Evolutionary conservation across 169 alveolate species (phyloP).

Genomic region (Plasmodium cynomolgi): DNA sequence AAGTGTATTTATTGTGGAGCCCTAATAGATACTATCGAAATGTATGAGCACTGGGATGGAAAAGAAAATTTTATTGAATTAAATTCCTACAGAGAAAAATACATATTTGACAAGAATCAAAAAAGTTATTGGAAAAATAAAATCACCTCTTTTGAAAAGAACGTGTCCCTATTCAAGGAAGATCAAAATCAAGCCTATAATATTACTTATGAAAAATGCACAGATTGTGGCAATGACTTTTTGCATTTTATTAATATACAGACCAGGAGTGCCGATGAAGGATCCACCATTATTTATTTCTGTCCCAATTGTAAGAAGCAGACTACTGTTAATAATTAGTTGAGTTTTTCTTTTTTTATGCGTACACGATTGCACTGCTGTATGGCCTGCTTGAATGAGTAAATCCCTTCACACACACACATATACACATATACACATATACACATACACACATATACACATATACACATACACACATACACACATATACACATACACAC

Average conservation of each 20-base stretch:
- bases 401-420: background rate
- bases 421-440: too few relatives aligned
- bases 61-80: constrained; percentile 76
- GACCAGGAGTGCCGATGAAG: constrained; percentile 92
- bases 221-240: constrained; percentile 87
- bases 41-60: constrained; percentile 1
- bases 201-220: constrained; percentile 85
- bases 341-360: background rate
- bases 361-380: background rate
- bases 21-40: constrained; percentile 27
- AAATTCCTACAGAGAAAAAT: constrained; percentile 81
- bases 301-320: constrained; percentile 87
- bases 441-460: too few relatives aligned
- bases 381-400: background rate
- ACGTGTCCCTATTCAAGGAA: constrained; percentile 56
- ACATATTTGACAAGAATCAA: constrained; percentile 79
- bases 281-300: constrained; percentile 90
- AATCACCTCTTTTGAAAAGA: constrained; percentile 37
- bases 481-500: background rate
- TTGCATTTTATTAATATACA: constrained; percentile 88
- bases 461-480: background rate
- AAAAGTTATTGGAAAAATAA: constrained; percentile 85
- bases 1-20: constrained; percentile 66
- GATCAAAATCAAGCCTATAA: constrained; percentile 74
- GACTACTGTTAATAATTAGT: constrained; percentile 85